Base-by-base conservation (phyloP, 495 filamentous ascomycete species). In the Parathielavia hyrcaniae region DNA sequence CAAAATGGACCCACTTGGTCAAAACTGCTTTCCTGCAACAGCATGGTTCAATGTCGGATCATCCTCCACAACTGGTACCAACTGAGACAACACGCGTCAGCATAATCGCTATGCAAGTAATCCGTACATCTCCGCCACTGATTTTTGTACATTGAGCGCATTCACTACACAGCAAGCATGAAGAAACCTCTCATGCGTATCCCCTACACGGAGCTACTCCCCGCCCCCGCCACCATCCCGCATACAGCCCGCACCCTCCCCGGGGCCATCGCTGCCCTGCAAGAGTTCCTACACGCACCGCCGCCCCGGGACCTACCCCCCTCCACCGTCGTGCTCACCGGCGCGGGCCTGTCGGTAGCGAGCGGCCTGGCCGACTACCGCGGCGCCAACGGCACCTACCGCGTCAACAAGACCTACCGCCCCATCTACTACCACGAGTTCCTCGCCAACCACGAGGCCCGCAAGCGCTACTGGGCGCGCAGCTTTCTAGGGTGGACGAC, bases 361-460 rank as follows among this genome's bases (percentile, higher is more conserved):
- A 95, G 89, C 32, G 93, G 93, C 6, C 77, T 98, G 34, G 88
- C 92, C 9, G 93, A 97, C 73, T 98, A 98, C 69, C 81, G 93
- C 50, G 93, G 93, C 7, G 77, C 81, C 34, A 87, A 90, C 57
- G 93, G 93, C 41, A 97, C 93, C 17, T 98, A 98, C 63, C 84
- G 89, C 26, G 81, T 89, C 58, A 97, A 97, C 74, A 86, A 85
- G 67, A 83, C 81, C 4, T 96, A 96, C 68, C 83, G 87, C 23
- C 93, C 93, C 16, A 93, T 96, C 62, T 98, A 95, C 73, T 95
- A 84, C 72, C 82, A 88, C 71, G 93, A 98, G 65, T 98, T 97
- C 67, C 61, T 86, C 30, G 70, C 79, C 41, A 86, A 75, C 59
- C 92, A 98, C 74, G 90, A 92, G 67, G 86, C 89, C 17, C 78